Evolutionary conservation across 768 basidiomycete species (phyloP).

Genomic region (Leccinum fibrillosum): DNA sequence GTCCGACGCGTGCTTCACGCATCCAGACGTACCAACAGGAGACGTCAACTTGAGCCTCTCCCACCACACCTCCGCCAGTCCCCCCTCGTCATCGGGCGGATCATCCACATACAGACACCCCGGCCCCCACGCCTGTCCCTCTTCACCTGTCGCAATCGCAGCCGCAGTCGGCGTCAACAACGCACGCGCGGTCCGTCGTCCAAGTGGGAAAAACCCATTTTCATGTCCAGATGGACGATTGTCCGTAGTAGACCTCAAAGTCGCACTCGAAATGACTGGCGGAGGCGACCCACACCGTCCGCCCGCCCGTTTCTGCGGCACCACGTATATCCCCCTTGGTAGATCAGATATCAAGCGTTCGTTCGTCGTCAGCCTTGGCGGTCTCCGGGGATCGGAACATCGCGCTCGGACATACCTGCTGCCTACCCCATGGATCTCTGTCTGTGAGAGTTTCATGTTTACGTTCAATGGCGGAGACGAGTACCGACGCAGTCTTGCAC

Average conservation of each 20-base stretch:
- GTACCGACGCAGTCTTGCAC: neutral
- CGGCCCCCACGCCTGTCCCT: constrained; percentile 6
- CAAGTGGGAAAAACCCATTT: constrained; percentile 6
- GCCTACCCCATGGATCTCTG: neutral
- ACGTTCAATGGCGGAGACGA: constrained; percentile 1
- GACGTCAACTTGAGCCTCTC: neutral
- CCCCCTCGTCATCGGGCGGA: constrained; percentile 8
- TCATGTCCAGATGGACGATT: neutral
- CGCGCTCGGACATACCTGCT: neutral
- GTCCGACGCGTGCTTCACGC: neutral
- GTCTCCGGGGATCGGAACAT: no score
- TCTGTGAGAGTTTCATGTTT: neutral
- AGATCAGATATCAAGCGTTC: neutral
- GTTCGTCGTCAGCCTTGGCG: neutral
- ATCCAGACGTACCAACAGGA: neutral
- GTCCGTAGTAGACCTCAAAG: neutral
- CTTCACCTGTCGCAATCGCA: no score
- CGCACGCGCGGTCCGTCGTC: constrained; percentile 2
- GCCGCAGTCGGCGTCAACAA: constrained; percentile 6
- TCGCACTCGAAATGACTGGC: neutral
- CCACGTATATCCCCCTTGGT: constrained; percentile 11
- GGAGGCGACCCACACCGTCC: neutral
- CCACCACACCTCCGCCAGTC: constrained; percentile 10
- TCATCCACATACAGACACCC: constrained; percentile 14
- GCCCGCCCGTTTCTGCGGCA: constrained; percentile 17